phyloP scores from a whole-genome alignment of 257 asterid species.

The Solanum etuberosum region DNA sequence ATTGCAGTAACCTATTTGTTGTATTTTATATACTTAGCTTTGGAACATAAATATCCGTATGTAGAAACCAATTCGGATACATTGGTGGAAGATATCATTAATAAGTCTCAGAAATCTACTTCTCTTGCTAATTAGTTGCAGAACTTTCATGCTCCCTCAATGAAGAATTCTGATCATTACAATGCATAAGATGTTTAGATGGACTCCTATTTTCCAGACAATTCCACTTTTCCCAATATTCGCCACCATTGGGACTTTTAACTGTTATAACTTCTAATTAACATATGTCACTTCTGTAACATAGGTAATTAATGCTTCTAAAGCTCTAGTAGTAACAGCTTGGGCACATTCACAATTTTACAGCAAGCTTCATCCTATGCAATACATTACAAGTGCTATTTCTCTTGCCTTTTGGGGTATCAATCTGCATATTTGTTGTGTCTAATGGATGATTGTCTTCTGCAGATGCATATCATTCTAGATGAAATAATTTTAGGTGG shows the following conservation, averaged over 20 bases:
- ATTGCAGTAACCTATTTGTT: not conserved
- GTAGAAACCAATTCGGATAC: not conserved
- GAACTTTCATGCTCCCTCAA: not conserved
- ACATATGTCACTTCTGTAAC: not conserved
- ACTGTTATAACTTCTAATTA: not conserved
- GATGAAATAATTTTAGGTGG: conserved; percentile 31
- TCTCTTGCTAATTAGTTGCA: not conserved
- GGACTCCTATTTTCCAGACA: not conserved
- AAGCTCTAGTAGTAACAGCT: not conserved
- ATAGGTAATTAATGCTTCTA: not conserved
- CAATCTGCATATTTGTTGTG: not conserved
- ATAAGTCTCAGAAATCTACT: not conserved
- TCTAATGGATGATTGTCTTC: not conserved
- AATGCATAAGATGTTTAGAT: not conserved
- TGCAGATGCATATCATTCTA: conserved; percentile 20
- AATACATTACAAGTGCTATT: not conserved
- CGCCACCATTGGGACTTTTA: not conserved
- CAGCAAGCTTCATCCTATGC: not conserved
- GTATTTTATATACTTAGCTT: not conserved
- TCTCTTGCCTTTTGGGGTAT: not conserved
- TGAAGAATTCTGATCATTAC: not conserved
- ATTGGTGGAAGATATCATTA: not conserved
- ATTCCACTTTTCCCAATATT: not conserved
- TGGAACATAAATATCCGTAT: not conserved
- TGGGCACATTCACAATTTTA: not conserved